Percentiles rank a stretch among this genome's conserved stretches.
These are phyloP conservation scores for Amanita polypyramis DNA, from an alignment of 768 basidiomycete genomes.

Conservation along the genomic window DNA sequence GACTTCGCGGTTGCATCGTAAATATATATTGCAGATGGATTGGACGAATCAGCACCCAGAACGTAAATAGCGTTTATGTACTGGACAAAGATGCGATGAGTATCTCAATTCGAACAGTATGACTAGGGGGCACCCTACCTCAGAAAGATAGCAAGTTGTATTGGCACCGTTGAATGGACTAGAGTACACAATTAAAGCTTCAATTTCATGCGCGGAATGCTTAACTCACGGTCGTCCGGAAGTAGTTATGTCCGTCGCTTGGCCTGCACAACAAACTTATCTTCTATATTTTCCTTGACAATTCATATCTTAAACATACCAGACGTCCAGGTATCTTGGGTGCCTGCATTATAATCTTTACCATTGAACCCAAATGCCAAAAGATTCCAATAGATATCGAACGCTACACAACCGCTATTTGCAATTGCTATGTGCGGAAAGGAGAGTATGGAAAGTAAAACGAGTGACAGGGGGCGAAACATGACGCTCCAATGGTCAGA, in stretches of 20 bases:
- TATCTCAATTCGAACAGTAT: neutral
- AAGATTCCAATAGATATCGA: constrained; percentile 76
- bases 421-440: constrained; percentile 10
- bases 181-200: constrained; percentile 4
- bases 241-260: constrained; percentile 58
- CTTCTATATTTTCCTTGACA: neutral
- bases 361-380: constrained; percentile 77
- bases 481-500: neutral
- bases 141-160: constrained; percentile 64
- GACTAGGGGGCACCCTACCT: constrained; percentile 29
- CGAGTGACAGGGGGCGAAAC: constrained; percentile 5
- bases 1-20: constrained; percentile 63
- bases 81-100: constrained; percentile 23
- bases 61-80: constrained; percentile 84
- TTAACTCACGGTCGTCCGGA: constrained; percentile 64
- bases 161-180: constrained; percentile 58
- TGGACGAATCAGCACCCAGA: constrained; percentile 63
- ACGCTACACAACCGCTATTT: constrained; percentile 47
- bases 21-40: constrained; percentile 65
- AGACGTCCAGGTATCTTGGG: constrained; percentile 55
- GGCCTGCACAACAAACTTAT: constrained; percentile 23
- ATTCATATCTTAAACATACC: constrained; percentile 16
- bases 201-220: neutral
- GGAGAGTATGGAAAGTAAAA: constrained; percentile 8
- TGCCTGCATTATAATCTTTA: constrained; percentile 77